Percentiles rank a stretch among this genome's conserved stretches.
These are phyloP conservation scores for Arthrobotrys musiformis DNA, from an alignment of 2,329 filamentous ascomycete species.

Conservation along the genomic window DNA sequence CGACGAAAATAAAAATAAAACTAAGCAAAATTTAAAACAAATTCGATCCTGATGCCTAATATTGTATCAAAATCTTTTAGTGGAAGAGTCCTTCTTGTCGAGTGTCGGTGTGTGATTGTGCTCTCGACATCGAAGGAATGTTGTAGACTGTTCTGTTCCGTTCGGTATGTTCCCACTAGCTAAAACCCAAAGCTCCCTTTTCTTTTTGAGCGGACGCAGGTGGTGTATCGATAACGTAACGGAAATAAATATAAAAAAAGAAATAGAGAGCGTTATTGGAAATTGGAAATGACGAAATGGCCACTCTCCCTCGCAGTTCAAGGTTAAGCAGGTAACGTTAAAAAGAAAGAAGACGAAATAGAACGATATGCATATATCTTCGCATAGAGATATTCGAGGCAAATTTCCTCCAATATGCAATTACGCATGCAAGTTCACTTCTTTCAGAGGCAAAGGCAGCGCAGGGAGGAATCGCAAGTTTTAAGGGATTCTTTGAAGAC, in stretches of 20 bases:
- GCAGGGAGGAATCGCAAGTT: conserved; percentile 8
- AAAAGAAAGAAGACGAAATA: neutral
- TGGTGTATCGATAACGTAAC: conserved; percentile 35
- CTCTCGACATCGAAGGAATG: neutral
- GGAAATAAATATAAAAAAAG: neutral
- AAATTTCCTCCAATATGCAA: neutral
- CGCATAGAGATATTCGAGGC: neutral
- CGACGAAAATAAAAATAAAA: neutral
- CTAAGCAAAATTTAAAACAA: neutral
- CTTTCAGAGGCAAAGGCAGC: conserved; percentile 6
- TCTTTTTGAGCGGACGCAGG: neutral
- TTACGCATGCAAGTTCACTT: neutral
- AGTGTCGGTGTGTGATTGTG: neutral
- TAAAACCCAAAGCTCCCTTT: neutral
- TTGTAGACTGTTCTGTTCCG: neutral
- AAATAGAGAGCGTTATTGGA: neutral
- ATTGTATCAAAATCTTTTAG: neutral
- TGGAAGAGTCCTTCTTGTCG: neutral
- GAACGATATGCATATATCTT: neutral
- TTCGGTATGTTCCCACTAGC: too few relatives aligned
- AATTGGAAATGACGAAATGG: conserved; percentile 14
- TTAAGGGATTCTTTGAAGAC: neutral
- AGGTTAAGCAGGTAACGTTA: neutral
- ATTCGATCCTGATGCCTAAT: neutral
- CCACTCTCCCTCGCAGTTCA: neutral